Percentiles rank a stretch among this genome's conserved stretches.
Conservation (phyloP, 2,329 filamentous ascomycete species). For the Aspergillus amoenus region DNA sequence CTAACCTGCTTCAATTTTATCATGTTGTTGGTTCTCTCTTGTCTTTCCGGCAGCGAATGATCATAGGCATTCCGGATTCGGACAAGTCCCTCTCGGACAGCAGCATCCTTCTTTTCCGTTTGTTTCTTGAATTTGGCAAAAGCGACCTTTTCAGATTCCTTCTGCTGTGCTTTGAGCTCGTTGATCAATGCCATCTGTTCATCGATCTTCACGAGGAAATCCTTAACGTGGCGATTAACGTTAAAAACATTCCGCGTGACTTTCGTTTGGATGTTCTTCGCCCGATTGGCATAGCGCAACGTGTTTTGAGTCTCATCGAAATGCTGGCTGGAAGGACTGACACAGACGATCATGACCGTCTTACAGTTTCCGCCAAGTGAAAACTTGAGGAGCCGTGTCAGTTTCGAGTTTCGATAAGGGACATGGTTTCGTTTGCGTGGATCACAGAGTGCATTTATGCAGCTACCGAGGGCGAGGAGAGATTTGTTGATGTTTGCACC, state of each 20-base stretch:
- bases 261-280: slow-evolving; percentile 99
- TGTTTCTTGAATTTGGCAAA: slow-evolving; percentile 91
- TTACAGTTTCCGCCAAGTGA: slow-evolving; percentile 97
- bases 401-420: slow-evolving; percentile 95
- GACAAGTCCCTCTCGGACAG: slow-evolving; percentile 73
- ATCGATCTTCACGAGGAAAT: slow-evolving; percentile 98
- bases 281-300: slow-evolving; percentile 91
- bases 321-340: slow-evolving; percentile 92
- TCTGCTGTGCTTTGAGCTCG: slow-evolving; percentile 89
- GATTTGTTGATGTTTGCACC: slow-evolving; percentile 99
- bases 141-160: slow-evolving; percentile 77
- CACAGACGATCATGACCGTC: slow-evolving; percentile 99
- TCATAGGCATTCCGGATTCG: slow-evolving; percentile 83
- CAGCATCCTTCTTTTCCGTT: slow-evolving; percentile 74
- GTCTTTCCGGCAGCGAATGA: slow-evolving; percentile 71
- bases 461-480: slow-evolving; percentile 87
- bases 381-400: slow-evolving; percentile 93
- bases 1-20: slow-evolving; percentile 81
- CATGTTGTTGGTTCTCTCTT: slow-evolving; percentile 76
- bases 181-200: slow-evolving; percentile 98
- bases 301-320: slow-evolving; percentile 99
- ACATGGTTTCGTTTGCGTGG: slow-evolving; percentile 88
- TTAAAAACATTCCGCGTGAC: slow-evolving; percentile 99
- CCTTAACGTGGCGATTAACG: slow-evolving; percentile 97
- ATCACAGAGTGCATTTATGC: slow-evolving; percentile 97